Percentiles rank a stretch among this genome's conserved stretches.
phyloP scores from a whole-genome alignment of 768 basidiomycete species.

The Coprinopsis sp. region DNA sequence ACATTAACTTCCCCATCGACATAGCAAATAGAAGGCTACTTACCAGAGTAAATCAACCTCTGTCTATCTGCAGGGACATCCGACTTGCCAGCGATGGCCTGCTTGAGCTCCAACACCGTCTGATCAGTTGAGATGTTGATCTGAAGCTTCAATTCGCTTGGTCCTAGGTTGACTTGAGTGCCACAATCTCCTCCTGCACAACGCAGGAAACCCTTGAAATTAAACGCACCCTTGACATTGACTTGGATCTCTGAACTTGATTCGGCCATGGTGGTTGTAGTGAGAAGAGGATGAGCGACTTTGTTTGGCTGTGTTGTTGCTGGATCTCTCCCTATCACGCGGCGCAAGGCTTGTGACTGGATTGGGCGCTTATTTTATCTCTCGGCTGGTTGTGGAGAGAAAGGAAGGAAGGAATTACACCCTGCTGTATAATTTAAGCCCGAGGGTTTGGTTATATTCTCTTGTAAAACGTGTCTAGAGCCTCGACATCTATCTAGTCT shows the following conservation, averaged over 20 bases:
- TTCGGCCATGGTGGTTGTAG: constrained; percentile 45
- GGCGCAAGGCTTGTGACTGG: too few species aligned
- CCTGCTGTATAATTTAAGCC: too few species aligned
- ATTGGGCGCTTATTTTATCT: background rate
- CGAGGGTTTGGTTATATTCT: too few species aligned
- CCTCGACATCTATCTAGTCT: too few species aligned
- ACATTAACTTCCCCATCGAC: background rate
- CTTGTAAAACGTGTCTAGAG: too few species aligned
- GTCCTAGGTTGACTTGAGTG: constrained; percentile 57
- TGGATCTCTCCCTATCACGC: too few species aligned
- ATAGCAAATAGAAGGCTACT: constrained; percentile 16
- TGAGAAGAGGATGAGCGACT: background rate
- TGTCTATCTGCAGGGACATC: constrained; percentile 86
- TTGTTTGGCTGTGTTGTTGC: background rate
- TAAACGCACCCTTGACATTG: constrained; percentile 58
- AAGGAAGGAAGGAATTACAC: too few species aligned
- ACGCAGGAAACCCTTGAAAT: background rate
- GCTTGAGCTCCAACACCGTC: constrained; percentile 88
- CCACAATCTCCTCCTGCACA: background rate
- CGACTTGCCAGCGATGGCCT: constrained; percentile 78
- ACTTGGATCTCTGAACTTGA: constrained; percentile 52
- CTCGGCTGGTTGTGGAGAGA: too few species aligned
- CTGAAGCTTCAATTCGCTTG: constrained; percentile 89
- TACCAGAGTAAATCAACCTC: constrained; percentile 88
- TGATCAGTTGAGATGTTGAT: constrained; percentile 78